These are phyloP conservation scores for Malassezia obtusa DNA, from an alignment of 1,284 basidiomycete species.

Conservation along the genomic window DNA sequence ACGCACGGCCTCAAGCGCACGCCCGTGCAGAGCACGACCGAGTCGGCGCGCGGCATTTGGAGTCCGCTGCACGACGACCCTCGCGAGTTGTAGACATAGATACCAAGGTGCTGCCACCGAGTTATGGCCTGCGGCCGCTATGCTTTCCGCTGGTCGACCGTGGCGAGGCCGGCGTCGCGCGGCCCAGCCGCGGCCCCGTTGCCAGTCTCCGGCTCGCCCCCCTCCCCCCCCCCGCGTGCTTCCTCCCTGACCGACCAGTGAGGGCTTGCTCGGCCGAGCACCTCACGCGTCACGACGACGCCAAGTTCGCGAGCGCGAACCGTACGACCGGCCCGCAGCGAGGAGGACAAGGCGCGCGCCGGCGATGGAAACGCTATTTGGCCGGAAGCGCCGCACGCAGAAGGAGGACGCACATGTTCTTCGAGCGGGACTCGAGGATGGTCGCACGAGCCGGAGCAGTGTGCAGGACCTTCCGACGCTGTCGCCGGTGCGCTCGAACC, in stretches of 20 bases:
- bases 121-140: not conserved
- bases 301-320: not conserved
- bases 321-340: not conserved
- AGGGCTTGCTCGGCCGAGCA: not conserved
- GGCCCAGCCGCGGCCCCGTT: too few species aligned
- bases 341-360: not conserved
- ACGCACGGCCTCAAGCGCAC: slow-evolving; percentile 17
- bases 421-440: not conserved
- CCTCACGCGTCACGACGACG: not conserved
- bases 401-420: not conserved
- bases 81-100: slow-evolving; percentile 5
- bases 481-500: not conserved
- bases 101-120: not conserved
- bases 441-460: not conserved
- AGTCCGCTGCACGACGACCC: slow-evolving; percentile 21
- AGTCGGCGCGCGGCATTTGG: slow-evolving; percentile 26
- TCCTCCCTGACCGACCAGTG: too few species aligned
- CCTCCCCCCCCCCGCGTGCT: too few species aligned
- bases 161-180: too few species aligned
- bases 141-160: not conserved
- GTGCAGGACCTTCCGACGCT: not conserved
- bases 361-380: slow-evolving; percentile 16
- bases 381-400: slow-evolving; percentile 11
- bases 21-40: slow-evolving; percentile 17
- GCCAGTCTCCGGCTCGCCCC: too few species aligned